Evolutionary conservation across 2,329 filamentous ascomycete species (phyloP), one percentile per base, ranked within the genome.

Genomic region (Coniochaeta hoffmannii): DNA sequence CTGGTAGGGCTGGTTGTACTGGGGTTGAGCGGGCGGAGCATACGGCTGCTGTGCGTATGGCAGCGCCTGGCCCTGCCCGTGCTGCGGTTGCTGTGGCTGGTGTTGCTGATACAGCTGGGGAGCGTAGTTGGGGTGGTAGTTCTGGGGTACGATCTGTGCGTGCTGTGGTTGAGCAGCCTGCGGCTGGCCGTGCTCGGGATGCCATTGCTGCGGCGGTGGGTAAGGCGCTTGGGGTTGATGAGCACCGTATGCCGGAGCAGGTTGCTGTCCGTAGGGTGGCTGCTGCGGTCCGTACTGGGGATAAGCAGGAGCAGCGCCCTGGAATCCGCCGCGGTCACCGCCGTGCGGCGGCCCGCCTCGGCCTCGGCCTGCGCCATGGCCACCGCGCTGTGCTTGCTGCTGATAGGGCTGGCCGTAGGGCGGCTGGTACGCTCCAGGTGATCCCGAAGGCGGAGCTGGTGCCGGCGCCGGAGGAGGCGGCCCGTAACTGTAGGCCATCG

Each of bases 51-150:
- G 60, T 14, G 41, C 56, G 50, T 65, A 65, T 4, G 59, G 57
- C n/a, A 53, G 41, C 34, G 55, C 49, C 2, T 63, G 56, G 53
- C 67, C 71, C 59, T 74, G 71, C 11, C 11, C 4, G 10, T 31
- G 49, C 62, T 66, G 70, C 50, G 68, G 68, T 34, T 69, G 70
- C 56, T 68, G 36, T 41, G 19, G 41, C 22, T 46, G 68, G 44
- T 68, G 68, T 17, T 68, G 67, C 31, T 72, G 65, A 56, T 83
- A 85, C 9, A 73, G 67, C 61, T 83, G 82, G 38, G 77, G 76
- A 36, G 80, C 75, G 64, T 82, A 85, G 66, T 80, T 82, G 32
- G 79, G 79, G 60, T 83, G 81, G 62, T 83, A 83, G 62, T 79
- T 80, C 58, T 76, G 72, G 31, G 77, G 69, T 52, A 79, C 74